phyloP scores from a whole-genome alignment of 2,329 filamentous ascomycete species.

The Sclerotinia spermophila region DNA sequence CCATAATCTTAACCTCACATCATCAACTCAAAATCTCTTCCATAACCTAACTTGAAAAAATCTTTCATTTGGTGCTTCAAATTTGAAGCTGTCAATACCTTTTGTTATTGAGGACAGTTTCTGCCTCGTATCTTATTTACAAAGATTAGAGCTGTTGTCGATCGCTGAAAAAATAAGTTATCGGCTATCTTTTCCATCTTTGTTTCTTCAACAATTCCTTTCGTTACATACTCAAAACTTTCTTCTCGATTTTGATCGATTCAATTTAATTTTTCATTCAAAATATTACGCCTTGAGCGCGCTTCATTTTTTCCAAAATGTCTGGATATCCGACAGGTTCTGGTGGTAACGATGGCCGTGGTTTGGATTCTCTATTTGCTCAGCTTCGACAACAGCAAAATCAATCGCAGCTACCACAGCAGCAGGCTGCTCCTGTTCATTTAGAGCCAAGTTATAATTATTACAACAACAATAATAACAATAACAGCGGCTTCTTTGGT shows the following conservation, averaged over 20 bases:
- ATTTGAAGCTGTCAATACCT: neutral
- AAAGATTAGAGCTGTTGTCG: constrained; percentile 20
- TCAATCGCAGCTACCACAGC: constrained; percentile 14
- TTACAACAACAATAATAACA: constrained; percentile 30
- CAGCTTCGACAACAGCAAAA: constrained; percentile 36
- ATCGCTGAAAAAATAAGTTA: constrained; percentile 9
- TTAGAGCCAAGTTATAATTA: constrained; percentile 35
- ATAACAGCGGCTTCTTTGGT: constrained; percentile 31
- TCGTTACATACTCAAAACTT: constrained; percentile 16
- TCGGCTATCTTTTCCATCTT: constrained; percentile 9
- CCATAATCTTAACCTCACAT: neutral
- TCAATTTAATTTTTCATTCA: constrained; percentile 27
- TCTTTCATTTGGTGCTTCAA: constrained; percentile 1
- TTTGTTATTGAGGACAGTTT: constrained; percentile 17
- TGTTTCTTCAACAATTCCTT: constrained; percentile 18
- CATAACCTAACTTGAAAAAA: constrained; percentile 8
- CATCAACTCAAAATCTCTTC: neutral
- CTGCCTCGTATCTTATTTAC: constrained; percentile 13
- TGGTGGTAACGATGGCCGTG: constrained; percentile 28
- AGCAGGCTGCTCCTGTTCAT: constrained; percentile 25
- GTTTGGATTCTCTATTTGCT: constrained; percentile 37
- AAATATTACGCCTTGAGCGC: constrained; percentile 34
- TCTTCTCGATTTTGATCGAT: constrained; percentile 29
- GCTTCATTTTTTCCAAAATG: constrained; percentile 34
- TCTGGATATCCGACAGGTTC: constrained; percentile 36